Percentiles rank a stretch among this genome's conserved stretches.
Conservation (phyloP, 768 basidiomycete genomes). For the Tremella yokohamensis region DNA sequence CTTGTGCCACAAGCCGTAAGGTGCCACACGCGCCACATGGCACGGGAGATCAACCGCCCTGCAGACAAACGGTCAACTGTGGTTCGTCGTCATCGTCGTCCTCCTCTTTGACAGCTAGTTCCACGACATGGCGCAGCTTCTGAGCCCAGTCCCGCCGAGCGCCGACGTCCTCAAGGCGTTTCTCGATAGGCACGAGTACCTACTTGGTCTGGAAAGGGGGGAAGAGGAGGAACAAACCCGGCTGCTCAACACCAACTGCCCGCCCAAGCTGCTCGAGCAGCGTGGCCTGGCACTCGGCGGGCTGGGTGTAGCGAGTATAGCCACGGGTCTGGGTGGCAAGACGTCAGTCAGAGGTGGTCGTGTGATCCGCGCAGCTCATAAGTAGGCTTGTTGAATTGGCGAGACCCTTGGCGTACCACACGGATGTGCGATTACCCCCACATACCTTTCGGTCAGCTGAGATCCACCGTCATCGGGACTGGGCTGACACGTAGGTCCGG, state of each 20-base stretch:
- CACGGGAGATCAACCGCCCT: too few species aligned
- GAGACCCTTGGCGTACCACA: constrained; percentile 74
- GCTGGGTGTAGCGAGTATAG: constrained; percentile 67
- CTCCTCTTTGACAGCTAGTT: too few species aligned
- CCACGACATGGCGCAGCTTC: constrained; percentile 7
- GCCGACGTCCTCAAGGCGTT: constrained; percentile 32
- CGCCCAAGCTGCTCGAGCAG: constrained; percentile 78
- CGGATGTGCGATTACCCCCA: constrained; percentile 68
- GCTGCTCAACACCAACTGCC: constrained; percentile 74
- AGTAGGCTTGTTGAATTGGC: constrained; percentile 78
- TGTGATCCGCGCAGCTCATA: background rate
- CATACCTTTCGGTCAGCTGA: constrained; percentile 70
- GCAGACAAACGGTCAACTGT: too few species aligned
- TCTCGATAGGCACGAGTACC: constrained; percentile 46
- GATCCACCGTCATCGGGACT: background rate
- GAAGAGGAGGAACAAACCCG: constrained; percentile 80
- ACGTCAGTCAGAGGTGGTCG: constrained; percentile 58
- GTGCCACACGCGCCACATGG: too few species aligned
- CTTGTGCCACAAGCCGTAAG: too few species aligned
- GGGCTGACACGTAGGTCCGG: constrained; percentile 61
- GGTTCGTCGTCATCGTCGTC: too few species aligned
- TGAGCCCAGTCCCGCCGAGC: constrained; percentile 23
- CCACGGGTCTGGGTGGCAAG: constrained; percentile 85
- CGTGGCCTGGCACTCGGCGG: constrained; percentile 76
- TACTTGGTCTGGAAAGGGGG: constrained; percentile 69